Evolutionary conservation across 108 stramenopile genomes (phyloP), one percentile per base, ranked within the genome.

Genomic region (Pseudonitzschia delicatissima): DNA sequence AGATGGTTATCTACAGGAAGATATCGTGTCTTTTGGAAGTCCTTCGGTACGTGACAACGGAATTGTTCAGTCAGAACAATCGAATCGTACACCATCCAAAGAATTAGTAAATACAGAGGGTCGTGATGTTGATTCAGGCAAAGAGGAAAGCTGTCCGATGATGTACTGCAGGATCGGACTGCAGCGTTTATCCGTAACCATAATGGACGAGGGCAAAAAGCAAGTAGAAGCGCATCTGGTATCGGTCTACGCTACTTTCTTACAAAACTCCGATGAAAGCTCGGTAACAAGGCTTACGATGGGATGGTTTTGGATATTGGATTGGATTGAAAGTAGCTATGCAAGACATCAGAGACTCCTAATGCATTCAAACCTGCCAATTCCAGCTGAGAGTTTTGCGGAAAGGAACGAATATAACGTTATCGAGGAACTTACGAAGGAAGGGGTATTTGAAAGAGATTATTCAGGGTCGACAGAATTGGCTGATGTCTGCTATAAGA

Each of bases 281-380:
- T 81, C 84, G 5, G 55, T 60, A 13, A 59, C 50, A 9, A 71
- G 77, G 32, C 62, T 90, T 15, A 64, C 67, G 5, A 94, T 94
- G 93, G 93, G 90, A 33, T 89, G 81, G 80, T 94, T 94, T 62
- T 94, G 93, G 93, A 73, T 94, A 60, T 36, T 91, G 7, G 90
- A 94, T 58, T 61, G 71, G 45, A 69, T 90, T 2, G 64, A 77
- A 45, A 60, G 59, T 11, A 60, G 69, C 20, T 62, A 71, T 37
- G 70, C 74, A 23, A 66, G 89, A 45, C 45, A 61, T 23, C 89
- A 93, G 64, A 66, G 90, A 15, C 59, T 94, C 26, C 49, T 94
- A 9, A 85, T 68, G 13, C 93, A 94, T 69, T 94, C 93, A 2
- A 79, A 77, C 31, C 83, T 94, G 8, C 87, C 92, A 8, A 12